Percentiles rank a stretch among this genome's conserved stretches.
Conservation (phyloP, 768 basidiomycete species). For the Chlorophyllum brunneum region DNA sequence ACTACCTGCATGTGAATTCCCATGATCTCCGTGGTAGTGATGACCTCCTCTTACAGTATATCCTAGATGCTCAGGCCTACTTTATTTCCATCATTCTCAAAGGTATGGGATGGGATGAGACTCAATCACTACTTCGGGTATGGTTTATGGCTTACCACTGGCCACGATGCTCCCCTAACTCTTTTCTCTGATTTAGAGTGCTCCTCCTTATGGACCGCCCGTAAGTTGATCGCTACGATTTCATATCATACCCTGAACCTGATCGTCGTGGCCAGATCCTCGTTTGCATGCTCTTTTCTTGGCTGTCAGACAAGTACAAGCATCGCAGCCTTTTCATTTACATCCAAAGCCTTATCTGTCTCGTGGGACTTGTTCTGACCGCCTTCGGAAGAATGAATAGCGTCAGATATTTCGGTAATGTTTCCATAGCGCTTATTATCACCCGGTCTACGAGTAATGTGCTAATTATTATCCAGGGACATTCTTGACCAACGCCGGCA, state of each 20-base stretch:
- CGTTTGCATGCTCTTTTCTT: constrained; percentile 41
- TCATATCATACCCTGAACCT: neutral
- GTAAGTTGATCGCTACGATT: constrained; percentile 22
- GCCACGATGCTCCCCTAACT: neutral
- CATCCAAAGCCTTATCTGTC: constrained; percentile 32
- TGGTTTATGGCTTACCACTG: constrained; percentile 11
- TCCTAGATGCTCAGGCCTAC: constrained; percentile 37
- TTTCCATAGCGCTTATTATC: neutral
- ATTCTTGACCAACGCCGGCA: constrained; percentile 41
- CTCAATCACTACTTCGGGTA: constrained; percentile 38
- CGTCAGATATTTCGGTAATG: constrained; percentile 41
- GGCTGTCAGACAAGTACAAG: constrained; percentile 39
- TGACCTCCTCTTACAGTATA: neutral
- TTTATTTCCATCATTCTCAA: constrained; percentile 45
- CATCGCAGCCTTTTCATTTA: constrained; percentile 40
- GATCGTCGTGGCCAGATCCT: constrained; percentile 23
- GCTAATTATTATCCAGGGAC: constrained; percentile 25
- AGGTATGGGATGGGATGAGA: constrained; percentile 39
- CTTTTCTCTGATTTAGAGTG: constrained; percentile 28
- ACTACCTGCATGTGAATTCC: constrained; percentile 36
- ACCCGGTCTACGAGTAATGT: neutral
- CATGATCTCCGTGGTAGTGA: neutral
- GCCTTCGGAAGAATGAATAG: constrained; percentile 33
- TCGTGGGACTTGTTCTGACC: constrained; percentile 34
- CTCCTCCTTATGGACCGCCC: constrained; percentile 42